Conservation (phyloP, 2,329 filamentous ascomycete species). For the Colletotrichum spinosum region DNA sequence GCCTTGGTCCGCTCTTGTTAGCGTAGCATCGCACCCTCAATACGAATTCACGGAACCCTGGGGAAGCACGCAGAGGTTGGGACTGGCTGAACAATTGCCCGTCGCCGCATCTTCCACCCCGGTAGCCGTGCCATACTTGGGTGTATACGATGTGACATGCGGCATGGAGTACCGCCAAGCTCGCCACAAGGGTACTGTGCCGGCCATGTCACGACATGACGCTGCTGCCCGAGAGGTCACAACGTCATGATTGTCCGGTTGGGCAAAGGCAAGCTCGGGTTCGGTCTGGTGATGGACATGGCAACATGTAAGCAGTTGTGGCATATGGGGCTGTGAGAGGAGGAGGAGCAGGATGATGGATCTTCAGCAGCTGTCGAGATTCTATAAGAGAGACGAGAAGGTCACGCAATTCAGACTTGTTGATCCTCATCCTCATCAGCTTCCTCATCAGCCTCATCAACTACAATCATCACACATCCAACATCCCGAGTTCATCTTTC, state of each 20-base stretch:
- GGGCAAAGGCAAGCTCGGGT: constrained; percentile 10
- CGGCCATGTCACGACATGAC: constrained; percentile 29
- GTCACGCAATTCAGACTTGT: constrained; percentile 5
- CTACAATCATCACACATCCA: constrained; percentile 4
- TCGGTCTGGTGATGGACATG: constrained; percentile 28
- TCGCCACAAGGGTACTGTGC: constrained; percentile 15
- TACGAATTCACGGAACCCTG: constrained; percentile 27
- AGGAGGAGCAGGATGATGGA: constrained; percentile 8
- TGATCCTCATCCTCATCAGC: constrained; percentile 22
- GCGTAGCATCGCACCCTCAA: constrained; percentile 26
- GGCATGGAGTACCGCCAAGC: constrained; percentile 26
- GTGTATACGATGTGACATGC: constrained; percentile 30
- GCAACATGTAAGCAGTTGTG: not conserved
- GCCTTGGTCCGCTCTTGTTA: constrained; percentile 3
- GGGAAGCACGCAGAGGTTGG: not conserved
- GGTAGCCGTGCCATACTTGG: constrained; percentile 11
- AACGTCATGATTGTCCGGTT: constrained; percentile 66
- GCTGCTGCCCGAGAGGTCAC: constrained; percentile 71
- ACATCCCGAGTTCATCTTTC: not conserved
- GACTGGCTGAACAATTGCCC: no score
- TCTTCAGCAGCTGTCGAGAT: not conserved
- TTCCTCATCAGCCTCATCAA: constrained; percentile 28
- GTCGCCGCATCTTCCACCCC: not conserved
- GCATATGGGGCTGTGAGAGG: not conserved
- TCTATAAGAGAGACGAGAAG: constrained; percentile 23